Percentiles rank a stretch among this genome's conserved stretches.
Evolutionary conservation across 1,139 yeast genomes (phyloP).

Genomic region (Scheffersomyces segobiensis): DNA sequence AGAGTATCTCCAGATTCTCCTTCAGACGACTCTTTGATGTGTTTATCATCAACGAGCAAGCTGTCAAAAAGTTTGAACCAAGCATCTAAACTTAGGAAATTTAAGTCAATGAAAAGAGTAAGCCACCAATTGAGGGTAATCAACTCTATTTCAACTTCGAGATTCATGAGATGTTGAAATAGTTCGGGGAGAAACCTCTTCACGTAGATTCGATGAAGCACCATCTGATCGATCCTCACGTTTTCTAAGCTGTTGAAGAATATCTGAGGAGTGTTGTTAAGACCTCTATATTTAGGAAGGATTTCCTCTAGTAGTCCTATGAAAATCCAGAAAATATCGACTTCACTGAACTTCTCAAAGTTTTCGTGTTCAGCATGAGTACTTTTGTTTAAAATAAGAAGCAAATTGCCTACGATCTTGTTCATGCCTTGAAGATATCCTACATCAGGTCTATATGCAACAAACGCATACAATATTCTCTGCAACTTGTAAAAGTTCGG

Average conservation of each 20-base stretch:
- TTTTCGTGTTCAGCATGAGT: conserved; percentile 11
- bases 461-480: conserved; percentile 53
- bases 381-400: conserved; percentile 31
- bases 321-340: conserved; percentile 60
- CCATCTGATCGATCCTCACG: conserved; percentile 42
- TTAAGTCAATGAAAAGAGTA: conserved; percentile 49
- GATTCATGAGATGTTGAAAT: conserved; percentile 31
- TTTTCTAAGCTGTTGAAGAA: conserved; percentile 35
- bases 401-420: conserved; percentile 54
- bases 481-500: conserved; percentile 53
- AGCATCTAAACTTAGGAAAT: conserved; percentile 51
- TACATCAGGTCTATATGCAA: conserved; percentile 47
- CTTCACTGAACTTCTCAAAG: conserved; percentile 39
- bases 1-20: not conserved
- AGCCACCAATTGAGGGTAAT: conserved; percentile 63
- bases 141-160: conserved; percentile 49
- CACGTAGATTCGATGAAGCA: conserved; percentile 23
- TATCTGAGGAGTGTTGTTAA: conserved; percentile 3
- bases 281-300: conserved; percentile 38
- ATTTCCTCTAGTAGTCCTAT: conserved; percentile 53
- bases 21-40: not conserved
- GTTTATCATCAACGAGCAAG: conserved; percentile 33
- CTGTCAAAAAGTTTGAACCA: conserved; percentile 57
- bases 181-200: conserved; percentile 38
- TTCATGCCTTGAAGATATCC: conserved; percentile 71